Evolutionary conservation across 352 stramenopile species (phyloP).

Genomic region (Phytophthora ohioensis): DNA sequence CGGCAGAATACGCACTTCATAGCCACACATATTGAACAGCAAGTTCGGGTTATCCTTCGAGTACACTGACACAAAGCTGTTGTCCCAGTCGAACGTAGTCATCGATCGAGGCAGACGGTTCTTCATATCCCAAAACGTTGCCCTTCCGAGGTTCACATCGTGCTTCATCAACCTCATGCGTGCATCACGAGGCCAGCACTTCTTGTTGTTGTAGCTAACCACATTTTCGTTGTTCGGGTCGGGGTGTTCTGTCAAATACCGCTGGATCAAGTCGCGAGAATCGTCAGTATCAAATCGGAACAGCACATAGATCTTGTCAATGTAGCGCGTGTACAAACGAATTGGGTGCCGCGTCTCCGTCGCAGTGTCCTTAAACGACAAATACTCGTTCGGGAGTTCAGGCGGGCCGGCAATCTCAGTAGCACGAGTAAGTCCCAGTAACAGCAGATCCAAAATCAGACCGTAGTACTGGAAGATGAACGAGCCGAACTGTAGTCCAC

Average conservation of each 20-base stretch:
- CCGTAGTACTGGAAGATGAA: conserved; percentile 99
- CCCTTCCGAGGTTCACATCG: conserved; percentile 99
- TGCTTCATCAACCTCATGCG: conserved; percentile 99
- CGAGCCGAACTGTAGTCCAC: conserved; percentile 97
- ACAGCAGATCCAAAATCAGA: conserved; percentile 98
- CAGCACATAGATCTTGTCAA: conserved; percentile 99
- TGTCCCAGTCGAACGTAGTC: conserved; percentile 99
- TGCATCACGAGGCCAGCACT: conserved; percentile 99
- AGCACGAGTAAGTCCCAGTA: conserved; percentile 97
- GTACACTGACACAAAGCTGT: conserved; percentile 99
- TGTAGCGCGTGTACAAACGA: conserved; percentile 99
- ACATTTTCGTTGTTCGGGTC: conserved; percentile 99
- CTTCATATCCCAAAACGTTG: conserved; percentile 99
- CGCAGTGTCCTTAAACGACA: conserved; percentile 98
- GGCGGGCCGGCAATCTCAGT: conserved; percentile 98
- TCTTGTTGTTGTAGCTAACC: conserved; percentile 99
- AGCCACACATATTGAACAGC: conserved; percentile 99
- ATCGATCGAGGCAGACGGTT: conserved; percentile 98
- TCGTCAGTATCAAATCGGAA: conserved; percentile 99
- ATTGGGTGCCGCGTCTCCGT: conserved; percentile 99
- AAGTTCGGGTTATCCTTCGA: conserved; percentile 99
- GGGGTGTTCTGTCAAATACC: conserved; percentile 99
- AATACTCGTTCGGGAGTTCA: conserved; percentile 98
- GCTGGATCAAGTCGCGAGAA: conserved; percentile 98
- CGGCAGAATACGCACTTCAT: conserved; percentile 97